Evolutionary conservation across 441 rosid species (phyloP), one percentile per base, ranked within the genome.

Genomic region (Manihot esculenta): DNA sequence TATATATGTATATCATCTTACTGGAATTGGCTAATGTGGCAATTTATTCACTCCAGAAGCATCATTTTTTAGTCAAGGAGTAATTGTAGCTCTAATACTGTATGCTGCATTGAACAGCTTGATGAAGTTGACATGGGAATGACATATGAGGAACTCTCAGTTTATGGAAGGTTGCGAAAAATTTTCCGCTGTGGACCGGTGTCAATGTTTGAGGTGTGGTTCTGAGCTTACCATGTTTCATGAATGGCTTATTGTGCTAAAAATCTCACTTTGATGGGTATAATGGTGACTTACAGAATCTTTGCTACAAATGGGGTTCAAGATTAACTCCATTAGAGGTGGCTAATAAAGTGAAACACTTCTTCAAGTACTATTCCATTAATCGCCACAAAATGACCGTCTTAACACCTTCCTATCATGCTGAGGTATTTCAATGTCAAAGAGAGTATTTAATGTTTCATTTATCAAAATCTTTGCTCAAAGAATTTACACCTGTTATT

Each of bases 81-180:
- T 62, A 41, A 38, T 5, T 38, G 18, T 13, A 45, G 8, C 47
- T 70, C 62, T 50, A 6, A 69, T 51, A 38, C 51, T 49, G 10
- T 38, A 14, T 67, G 65, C 57, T 80, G 47, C 73, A 44, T 77
- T 73, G 62, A 64, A 80, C 91, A 93, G 99, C 90, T 95, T 54
- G 99, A 95, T 82, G 99, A 95, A 80, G 98, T 89, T 7, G 98
- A 95, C 81, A 95, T 95, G 98, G 98, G 98, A 77, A 93, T 95
- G 97, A 95, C 99, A 38, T 93, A 95, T 14, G 99, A 89, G 76
- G 99, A 93, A 83, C 92, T 95, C 73, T 91, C 99, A 24, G 88
- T 87, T 73, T 95, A 90, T 9, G 99, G 99, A 72, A 87, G 97
- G 76, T 65, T 95, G 81, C 77, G 97, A 56, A 95, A 95, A 79